These are phyloP conservation scores for Monilinia polystroma DNA, from an alignment of 2,329 filamentous ascomycete species.

Conservation along the genomic window DNA sequence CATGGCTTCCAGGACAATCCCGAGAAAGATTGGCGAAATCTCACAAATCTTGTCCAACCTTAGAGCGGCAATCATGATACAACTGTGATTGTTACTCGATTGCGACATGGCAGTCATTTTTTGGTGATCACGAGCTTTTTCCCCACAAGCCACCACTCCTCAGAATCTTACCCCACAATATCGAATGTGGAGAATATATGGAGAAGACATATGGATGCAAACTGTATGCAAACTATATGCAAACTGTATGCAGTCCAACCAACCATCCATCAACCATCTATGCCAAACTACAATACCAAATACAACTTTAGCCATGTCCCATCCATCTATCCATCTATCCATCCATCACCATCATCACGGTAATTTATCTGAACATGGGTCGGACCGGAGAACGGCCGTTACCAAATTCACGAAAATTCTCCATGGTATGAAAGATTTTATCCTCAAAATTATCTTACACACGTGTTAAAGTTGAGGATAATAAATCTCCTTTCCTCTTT, in stretches of 20 bases:
- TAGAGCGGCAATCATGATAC: slow-evolving; percentile 1
- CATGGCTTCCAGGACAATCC: slow-evolving; percentile 9
- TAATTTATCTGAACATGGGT: slow-evolving; percentile 10
- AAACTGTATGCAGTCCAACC: no score
- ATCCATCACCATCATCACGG: background rate
- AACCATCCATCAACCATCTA: background rate
- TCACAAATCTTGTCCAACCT: slow-evolving; percentile 24
- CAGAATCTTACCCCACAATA: slow-evolving; percentile 19
- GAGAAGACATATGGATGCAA: background rate
- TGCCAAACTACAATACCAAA: no score
- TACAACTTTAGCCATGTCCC: slow-evolving; percentile 10
- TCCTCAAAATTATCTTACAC: slow-evolving; percentile 9
- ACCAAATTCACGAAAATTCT: slow-evolving; percentile 12
- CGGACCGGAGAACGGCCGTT: slow-evolving; percentile 25
- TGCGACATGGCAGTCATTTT: slow-evolving; percentile 18
- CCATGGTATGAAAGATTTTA: background rate
- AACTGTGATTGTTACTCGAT: background rate
- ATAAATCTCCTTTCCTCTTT: slow-evolving; percentile 11
- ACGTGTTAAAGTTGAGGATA: slow-evolving; percentile 1
- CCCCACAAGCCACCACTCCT: slow-evolving; percentile 20
- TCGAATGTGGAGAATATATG: background rate
- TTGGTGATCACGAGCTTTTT: slow-evolving; percentile 22
- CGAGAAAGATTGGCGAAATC: slow-evolving; percentile 23
- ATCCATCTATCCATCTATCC: no score
- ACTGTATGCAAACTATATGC: background rate